Evolutionary conservation across 768 basidiomycete species (phyloP).

Genomic region (Galerina marginata): DNA sequence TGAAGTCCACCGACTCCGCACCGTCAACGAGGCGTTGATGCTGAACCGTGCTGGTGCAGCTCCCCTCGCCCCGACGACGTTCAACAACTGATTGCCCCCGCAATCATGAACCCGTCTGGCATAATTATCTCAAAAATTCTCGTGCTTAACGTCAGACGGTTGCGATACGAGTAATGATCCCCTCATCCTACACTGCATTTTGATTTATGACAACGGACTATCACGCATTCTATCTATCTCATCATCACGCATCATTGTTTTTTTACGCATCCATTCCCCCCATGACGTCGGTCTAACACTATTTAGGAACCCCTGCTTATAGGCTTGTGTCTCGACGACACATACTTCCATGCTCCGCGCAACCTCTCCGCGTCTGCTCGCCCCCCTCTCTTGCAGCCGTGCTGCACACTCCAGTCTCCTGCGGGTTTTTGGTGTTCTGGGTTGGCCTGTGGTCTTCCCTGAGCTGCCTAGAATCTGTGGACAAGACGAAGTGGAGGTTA

Average conservation of each 20-base stretch:
- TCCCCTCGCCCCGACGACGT: conserved; percentile 49
- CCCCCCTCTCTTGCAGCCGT: conserved; percentile 55
- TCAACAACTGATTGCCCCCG: conserved; percentile 46
- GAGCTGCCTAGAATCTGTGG: conserved; percentile 21
- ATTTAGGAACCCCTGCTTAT: conserved; percentile 33
- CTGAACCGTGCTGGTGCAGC: conserved; percentile 66
- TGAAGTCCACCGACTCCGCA: conserved; percentile 81
- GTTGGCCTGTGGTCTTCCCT: conserved; percentile 49
- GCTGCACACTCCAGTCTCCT: conserved; percentile 50
- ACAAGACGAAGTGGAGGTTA: conserved; percentile 26
- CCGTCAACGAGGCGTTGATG: conserved; percentile 90
- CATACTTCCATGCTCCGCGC: conserved; percentile 32
- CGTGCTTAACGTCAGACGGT: conserved; percentile 36
- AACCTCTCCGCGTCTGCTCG: conserved; percentile 26
- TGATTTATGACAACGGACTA: conserved; percentile 60
- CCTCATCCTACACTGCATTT: conserved; percentile 37
- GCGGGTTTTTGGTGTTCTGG: conserved; percentile 25
- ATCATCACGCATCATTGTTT: conserved; percentile 39
- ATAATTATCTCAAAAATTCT: conserved; percentile 31
- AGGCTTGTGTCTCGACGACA: conserved; percentile 39
- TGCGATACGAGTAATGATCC: conserved; percentile 44
- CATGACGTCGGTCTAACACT: conserved; percentile 22
- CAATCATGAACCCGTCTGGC: conserved; percentile 38
- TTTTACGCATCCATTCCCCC: conserved; percentile 35
- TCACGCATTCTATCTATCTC: conserved; percentile 46